Evolutionary conservation across 805 yeast species (phyloP), one percentile per base, ranked within the genome.

Genomic region (Saccharomycopsis javanensis): DNA sequence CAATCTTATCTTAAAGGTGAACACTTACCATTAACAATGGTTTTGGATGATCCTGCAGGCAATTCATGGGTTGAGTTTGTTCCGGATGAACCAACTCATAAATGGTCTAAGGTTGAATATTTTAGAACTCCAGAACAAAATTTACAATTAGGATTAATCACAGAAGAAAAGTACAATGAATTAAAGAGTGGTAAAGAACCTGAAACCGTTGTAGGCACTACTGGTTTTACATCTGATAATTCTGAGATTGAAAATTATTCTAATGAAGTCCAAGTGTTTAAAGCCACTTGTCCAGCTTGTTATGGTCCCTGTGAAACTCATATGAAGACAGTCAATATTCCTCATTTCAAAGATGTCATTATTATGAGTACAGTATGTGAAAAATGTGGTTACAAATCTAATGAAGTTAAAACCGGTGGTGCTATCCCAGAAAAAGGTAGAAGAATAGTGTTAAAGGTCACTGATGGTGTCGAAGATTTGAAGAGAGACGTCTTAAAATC

Each of bases 331-430:
- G 96, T 94, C 23, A 85, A 89, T 69, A 94, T 94, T 63, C 99
- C 99, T 20, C 98, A 94, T 72, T 94, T 94, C 79, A 91, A 92
- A 73, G 98, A 94, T 63, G 99, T 94, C 45, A 86, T 94, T 59
- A 81, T 94, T 65, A 94, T 94, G 99, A 86, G 95, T 53, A 94
- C 99, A 0, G 83, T 81, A 1, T 94, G 99, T 74, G 91, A 85
- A 33, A 73, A 80, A 61, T 94, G 99, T 73, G 99, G 98, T 37
- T 94, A 87, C 73, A 92, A 88, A 73, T 88, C 96, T 16, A 94
- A 94, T 69, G 99, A 94, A 71, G 99, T 94, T 62, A 94, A 92
- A 74, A 94, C 99, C 4, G 99, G 99, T 59, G 99, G 99, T 65
- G 95, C 86, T 7, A 85, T 94, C 52, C 97, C 99, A 33, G 85